Evolutionary conservation across 2,329 filamentous ascomycete genomes (phyloP).

Genomic region (Venturia aucupariae): DNA sequence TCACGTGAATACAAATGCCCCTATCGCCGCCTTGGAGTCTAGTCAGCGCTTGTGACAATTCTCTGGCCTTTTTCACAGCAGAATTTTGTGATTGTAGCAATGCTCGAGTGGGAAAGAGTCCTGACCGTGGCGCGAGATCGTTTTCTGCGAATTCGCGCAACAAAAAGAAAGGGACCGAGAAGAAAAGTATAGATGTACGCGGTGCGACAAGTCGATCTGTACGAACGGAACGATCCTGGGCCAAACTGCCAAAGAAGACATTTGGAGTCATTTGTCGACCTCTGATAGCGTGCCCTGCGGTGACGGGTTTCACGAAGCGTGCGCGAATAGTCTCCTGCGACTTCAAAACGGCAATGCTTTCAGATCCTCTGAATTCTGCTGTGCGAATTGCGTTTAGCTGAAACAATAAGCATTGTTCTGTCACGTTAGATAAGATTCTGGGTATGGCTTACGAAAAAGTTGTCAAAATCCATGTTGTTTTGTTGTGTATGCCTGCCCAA

Average conservation of each 20-base stretch:
- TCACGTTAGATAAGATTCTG: background rate
- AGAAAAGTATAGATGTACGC: background rate
- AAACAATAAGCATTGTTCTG: background rate
- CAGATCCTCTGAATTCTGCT: background rate
- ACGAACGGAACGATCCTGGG: background rate
- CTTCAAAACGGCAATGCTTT: background rate
- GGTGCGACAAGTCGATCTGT: background rate
- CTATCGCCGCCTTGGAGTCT: background rate
- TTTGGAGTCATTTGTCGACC: conserved; percentile 5
- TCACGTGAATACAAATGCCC: background rate
- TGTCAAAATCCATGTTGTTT: background rate
- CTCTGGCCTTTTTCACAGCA: background rate
- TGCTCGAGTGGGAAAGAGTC: background rate
- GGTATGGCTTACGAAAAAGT: background rate
- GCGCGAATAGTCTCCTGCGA: conserved; percentile 4
- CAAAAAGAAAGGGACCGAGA: background rate
- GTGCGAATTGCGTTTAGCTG: background rate
- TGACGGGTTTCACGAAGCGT: conserved; percentile 5
- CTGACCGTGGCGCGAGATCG: background rate
- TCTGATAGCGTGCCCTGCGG: background rate
- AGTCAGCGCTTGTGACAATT: background rate
- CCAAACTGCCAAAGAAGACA: background rate
- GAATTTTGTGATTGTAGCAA: conserved; percentile 5
- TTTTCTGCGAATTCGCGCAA: conserved; percentile 2
- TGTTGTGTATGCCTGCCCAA: background rate